Evolutionary conservation across 306 rosid species (phyloP), one percentile per base, ranked within the genome.

Genomic region (Argentina anserina): DNA sequence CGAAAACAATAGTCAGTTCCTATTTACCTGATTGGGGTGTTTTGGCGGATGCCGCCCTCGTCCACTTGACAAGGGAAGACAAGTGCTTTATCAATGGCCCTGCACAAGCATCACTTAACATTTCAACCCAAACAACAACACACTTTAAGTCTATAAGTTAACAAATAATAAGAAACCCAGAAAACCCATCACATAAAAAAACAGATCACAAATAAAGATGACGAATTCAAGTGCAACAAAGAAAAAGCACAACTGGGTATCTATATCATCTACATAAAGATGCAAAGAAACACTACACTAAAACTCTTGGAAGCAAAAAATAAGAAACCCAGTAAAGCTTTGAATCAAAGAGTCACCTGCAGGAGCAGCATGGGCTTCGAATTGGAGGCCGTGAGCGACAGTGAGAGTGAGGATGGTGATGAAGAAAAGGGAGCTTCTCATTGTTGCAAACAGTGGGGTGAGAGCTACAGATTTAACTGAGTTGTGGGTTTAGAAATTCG

Each of bases 51-150:
- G 97, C 79, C 52, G 97, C 82, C 84, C 96, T 80, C 65, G 90
- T 94, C 99, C 99, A 89, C 75, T 85, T 91, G 79, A 91, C 82
- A 59, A 94, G 82, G 64, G 93, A 87, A 68, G 95, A 81, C 42
- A 94, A 21, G 71, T 85, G 99, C 69, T 79, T 94, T 65, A 88
- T 80, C 89, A 94, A 81, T 53, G 95, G 91, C 47, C 96, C 99
- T 94, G 87, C 77, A 70, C 50, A 77, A 81, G 21, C 75, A 81
- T 5, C 76, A 80, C 12, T 42, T 17, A 13, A 11, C 52, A 66
- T 75, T 73, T 52, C 36, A 36, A 41, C 67, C 46, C 79, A 33
- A 67, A n/a, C n/a, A 40, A 41, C 17, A 79, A 55, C 56, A 9
- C n/a, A n/a, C n/a, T n/a, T n/a, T n/a, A n/a, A n/a, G n/a, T n/a